Evolutionary conservation across 2,329 filamentous ascomycete species (phyloP).

Genomic region (Fusarium sp.): DNA sequence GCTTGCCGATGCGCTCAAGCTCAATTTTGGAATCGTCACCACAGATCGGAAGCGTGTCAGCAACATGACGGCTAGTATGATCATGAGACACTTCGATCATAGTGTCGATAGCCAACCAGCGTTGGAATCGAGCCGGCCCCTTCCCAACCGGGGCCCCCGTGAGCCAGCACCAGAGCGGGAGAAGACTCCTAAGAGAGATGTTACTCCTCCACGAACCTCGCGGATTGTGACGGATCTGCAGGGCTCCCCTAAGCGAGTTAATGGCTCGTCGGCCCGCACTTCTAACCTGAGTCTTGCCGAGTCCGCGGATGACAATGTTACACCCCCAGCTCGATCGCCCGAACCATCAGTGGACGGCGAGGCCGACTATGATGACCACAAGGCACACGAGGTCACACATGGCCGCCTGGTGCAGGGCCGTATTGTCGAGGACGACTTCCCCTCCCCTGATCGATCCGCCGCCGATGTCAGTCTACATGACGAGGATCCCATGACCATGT

Average conservation of each 20-base stretch:
- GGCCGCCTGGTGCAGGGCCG: slow-evolving; percentile 93
- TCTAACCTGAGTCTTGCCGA: slow-evolving; percentile 21
- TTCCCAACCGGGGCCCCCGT: slow-evolving; percentile 32
- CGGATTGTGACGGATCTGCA: slow-evolving; percentile 56
- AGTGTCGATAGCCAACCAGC: slow-evolving; percentile 60
- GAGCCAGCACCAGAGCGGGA: slow-evolving; percentile 35
- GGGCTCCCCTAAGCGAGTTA: slow-evolving; percentile 56
- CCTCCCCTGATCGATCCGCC: slow-evolving; percentile 79
- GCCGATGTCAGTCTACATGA: slow-evolving; percentile 73
- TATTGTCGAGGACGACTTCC: slow-evolving; percentile 93
- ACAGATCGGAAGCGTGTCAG: slow-evolving; percentile 79
- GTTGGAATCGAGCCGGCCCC: slow-evolving; percentile 50
- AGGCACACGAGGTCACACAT: slow-evolving; percentile 89
- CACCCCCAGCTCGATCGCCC: slow-evolving; percentile 41
- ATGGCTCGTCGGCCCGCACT: slow-evolving; percentile 27
- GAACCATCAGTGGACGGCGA: slow-evolving; percentile 48
- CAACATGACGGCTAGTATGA: slow-evolving; percentile 83
- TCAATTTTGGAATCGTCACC: slow-evolving; percentile 97
- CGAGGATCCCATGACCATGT: slow-evolving; percentile 86
- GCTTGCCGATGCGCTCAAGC: slow-evolving; percentile 92
- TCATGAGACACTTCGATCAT: slow-evolving; percentile 76
- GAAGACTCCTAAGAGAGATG: slow-evolving; percentile 33
- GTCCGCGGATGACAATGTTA: slow-evolving; percentile 27
- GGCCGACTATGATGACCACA: slow-evolving; percentile 78
- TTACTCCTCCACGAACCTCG: slow-evolving; percentile 42